These are phyloP conservation scores for Hibiscus tridactylites DNA, from an alignment of 345 rosid genomes.

Conservation along the genomic window DNA sequence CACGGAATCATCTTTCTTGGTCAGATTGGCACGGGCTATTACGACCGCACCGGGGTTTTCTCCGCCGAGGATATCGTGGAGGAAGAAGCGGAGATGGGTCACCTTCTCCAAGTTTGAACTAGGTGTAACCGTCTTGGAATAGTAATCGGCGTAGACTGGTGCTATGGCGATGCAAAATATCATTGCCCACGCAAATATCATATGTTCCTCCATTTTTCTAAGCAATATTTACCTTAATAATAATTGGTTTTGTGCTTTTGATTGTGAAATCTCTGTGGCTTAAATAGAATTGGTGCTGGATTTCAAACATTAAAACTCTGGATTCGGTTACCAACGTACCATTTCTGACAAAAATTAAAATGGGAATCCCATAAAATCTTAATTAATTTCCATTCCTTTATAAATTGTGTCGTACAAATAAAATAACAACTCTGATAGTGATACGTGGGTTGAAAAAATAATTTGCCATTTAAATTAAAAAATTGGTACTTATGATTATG, in stretches of 20 bases:
- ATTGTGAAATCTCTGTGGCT: not conserved
- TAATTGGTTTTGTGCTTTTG: not conserved
- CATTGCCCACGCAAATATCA: not conserved
- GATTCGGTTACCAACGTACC: not conserved
- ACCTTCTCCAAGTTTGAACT: not conserved
- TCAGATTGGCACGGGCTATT: constrained; percentile 15
- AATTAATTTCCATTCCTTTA: not conserved
- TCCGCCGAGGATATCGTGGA: constrained; percentile 31
- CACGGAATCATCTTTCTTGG: not conserved
- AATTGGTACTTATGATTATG: no score
- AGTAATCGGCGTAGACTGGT: not conserved
- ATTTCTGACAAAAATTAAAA: not conserved
- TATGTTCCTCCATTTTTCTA: not conserved
- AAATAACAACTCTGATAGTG: not conserved
- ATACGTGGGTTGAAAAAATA: not conserved
- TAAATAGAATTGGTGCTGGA: not conserved
- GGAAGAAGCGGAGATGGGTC: constrained; percentile 19
- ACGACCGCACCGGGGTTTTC: constrained; percentile 21
- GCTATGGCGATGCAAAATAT: not conserved
- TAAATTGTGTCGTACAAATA: not conserved
- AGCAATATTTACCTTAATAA: not conserved
- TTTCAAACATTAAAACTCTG: not conserved
- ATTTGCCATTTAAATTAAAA: not conserved
- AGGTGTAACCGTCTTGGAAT: not conserved
- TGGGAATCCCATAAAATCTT: not conserved